Evolutionary conservation across 2,329 filamentous ascomycete species (phyloP).

Genomic region (Boeremia exigua): DNA sequence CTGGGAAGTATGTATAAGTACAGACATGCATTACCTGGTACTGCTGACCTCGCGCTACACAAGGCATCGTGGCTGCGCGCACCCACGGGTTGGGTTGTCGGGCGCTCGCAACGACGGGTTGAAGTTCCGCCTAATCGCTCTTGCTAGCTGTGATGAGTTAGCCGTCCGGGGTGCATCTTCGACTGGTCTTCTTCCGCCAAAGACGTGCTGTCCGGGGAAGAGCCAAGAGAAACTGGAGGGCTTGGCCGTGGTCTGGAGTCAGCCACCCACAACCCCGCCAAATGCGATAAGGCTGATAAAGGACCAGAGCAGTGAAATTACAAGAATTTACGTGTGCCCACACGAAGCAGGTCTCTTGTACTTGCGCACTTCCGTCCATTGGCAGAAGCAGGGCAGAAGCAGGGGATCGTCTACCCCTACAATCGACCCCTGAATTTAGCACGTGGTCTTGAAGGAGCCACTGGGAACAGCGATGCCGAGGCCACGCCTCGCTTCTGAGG

Average conservation of each 20-base stretch:
- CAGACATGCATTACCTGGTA: neutral
- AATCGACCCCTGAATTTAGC: neutral
- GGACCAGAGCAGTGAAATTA: slow-evolving; percentile 3
- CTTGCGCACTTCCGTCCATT: neutral
- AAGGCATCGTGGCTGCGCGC: slow-evolving; percentile 1
- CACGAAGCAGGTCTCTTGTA: too few species aligned
- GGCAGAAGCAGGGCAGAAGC: neutral
- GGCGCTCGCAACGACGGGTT: slow-evolving; percentile 9
- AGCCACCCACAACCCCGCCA: slow-evolving; percentile 30
- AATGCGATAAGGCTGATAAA: slow-evolving; percentile 16
- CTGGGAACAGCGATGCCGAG: neutral
- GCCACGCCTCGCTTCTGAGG: slow-evolving; percentile 17
- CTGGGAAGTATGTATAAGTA: neutral
- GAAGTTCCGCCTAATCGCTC: slow-evolving; percentile 1
- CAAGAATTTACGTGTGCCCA: neutral
- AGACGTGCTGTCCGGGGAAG: slow-evolving; percentile 13
- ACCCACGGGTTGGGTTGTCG: neutral
- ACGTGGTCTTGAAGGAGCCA: neutral
- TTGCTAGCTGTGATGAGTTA: slow-evolving; percentile 12
- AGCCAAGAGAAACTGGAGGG: slow-evolving; percentile 29
- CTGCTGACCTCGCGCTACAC: neutral
- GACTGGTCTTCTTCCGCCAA: slow-evolving; percentile 5
- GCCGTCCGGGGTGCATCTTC: slow-evolving; percentile 1
- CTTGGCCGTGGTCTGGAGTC: slow-evolving; percentile 44
- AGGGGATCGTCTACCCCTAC: neutral